Evolutionary conservation across 306 rosid species (phyloP).

Genomic region (Prunus mume): DNA sequence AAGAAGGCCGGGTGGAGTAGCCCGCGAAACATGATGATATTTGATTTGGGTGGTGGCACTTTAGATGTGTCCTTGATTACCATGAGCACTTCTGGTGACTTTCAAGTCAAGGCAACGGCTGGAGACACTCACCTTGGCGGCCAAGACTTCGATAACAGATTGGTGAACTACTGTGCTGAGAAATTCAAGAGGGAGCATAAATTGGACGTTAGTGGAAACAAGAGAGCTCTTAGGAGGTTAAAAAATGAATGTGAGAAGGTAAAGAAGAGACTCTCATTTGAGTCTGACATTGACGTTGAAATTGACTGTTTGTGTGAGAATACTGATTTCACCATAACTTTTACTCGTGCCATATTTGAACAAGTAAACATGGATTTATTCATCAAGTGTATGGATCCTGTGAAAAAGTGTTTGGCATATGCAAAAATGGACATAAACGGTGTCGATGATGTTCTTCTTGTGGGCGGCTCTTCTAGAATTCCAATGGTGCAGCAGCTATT

Average conservation of each 20-base stretch:
- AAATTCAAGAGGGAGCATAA: neutral
- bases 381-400: neutral
- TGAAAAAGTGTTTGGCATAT: neutral
- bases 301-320: neutral
- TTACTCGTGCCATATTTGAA: neutral
- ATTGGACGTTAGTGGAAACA: neutral
- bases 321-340: neutral
- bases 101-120: neutral
- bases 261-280: neutral
- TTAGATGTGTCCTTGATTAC: neutral
- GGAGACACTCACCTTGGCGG: conserved; percentile 1
- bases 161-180: neutral
- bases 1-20: neutral
- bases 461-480: neutral
- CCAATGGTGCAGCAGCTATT: neutral
- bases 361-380: neutral
- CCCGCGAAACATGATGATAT: neutral
- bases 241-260: neutral
- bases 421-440: neutral
- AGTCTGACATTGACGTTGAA: neutral
- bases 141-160: neutral
- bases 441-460: neutral
- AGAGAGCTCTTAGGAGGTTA: neutral
- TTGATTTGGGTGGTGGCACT: neutral
- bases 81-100: neutral